phyloP scores from a whole-genome alignment of 148 eudicot genomes.

The Chenopodium quinoa region DNA sequence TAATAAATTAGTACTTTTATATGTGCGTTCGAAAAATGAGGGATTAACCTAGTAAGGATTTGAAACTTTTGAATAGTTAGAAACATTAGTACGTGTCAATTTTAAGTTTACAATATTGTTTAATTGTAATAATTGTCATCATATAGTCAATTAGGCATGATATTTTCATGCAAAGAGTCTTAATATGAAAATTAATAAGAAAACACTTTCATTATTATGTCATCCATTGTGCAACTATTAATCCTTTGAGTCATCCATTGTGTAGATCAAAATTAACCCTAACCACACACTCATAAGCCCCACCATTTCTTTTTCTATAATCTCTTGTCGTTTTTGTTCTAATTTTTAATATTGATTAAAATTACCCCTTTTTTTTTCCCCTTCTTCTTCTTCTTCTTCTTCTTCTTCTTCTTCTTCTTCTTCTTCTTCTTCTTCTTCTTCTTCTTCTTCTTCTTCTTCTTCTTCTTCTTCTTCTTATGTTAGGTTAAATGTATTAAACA shows the following conservation, averaged over 20 bases:
- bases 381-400: too few relatives aligned
- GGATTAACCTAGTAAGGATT: not conserved
- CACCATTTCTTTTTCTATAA: too few relatives aligned
- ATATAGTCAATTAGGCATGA: not conserved
- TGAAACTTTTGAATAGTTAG: not conserved
- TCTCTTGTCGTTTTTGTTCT: too few relatives aligned
- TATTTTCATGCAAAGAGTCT: not conserved
- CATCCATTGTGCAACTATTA: not conserved
- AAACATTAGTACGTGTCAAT: not conserved
- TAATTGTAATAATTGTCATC: not conserved
- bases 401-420: too few relatives aligned
- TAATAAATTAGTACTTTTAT: not conserved
- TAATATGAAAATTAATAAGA: not conserved
- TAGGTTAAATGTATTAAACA: too few relatives aligned
- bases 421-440: too few relatives aligned
- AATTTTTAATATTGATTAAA: too few relatives aligned
- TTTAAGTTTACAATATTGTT: not conserved
- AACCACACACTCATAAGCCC: not conserved
- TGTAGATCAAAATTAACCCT: not conserved
- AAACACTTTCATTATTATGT: not conserved
- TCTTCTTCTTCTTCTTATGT: too few relatives aligned
- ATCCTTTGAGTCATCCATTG: not conserved
- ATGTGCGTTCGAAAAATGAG: not conserved
- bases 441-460: too few relatives aligned
- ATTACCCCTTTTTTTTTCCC: too few relatives aligned